These are phyloP conservation scores for Penicillium concentricum DNA, from an alignment of 2,329 filamentous ascomycete genomes.

Conservation along the genomic window DNA sequence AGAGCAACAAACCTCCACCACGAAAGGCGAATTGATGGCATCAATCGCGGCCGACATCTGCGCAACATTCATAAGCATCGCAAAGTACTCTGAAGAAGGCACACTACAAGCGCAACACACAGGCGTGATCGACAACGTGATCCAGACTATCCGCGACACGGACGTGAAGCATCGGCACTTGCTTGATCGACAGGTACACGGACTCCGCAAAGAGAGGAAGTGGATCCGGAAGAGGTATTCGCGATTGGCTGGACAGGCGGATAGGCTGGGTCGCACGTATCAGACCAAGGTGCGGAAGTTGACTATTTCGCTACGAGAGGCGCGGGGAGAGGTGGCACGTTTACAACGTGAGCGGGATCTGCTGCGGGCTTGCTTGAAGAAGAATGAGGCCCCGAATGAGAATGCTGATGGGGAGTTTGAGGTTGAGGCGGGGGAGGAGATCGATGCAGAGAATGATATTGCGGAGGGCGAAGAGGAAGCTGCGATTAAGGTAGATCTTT, in stretches of 20 bases:
- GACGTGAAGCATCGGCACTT: slow-evolving; percentile 15
- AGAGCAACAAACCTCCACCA: slow-evolving; percentile 12
- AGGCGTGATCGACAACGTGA: slow-evolving; percentile 26
- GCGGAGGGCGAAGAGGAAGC: background rate
- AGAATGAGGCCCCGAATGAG: background rate
- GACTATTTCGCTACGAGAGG: slow-evolving; percentile 7
- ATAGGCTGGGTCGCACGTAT: slow-evolving; percentile 17
- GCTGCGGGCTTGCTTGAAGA: background rate
- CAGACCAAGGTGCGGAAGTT: slow-evolving; percentile 10
- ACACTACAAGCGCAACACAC: slow-evolving; percentile 25
- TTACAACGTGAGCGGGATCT: slow-evolving; percentile 6
- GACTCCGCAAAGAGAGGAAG: slow-evolving; percentile 19
- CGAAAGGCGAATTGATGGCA: slow-evolving; percentile 25
- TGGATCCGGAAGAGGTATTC: slow-evolving; percentile 24
- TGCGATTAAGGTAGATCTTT: background rate
- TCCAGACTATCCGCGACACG: slow-evolving; percentile 25
- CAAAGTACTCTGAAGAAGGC: slow-evolving; percentile 25
- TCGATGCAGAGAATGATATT: background rate
- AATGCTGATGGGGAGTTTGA: background rate
- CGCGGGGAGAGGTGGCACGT: background rate
- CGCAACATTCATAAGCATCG: slow-evolving; percentile 30
- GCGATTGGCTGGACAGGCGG: slow-evolving; percentile 16
- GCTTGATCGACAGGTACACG: slow-evolving; percentile 20
- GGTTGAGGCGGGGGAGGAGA: background rate
- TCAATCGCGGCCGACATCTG: slow-evolving; percentile 34